Conservation (phyloP, 192 early-diverging fungal genomes). For the Podila minutissima region DNA sequence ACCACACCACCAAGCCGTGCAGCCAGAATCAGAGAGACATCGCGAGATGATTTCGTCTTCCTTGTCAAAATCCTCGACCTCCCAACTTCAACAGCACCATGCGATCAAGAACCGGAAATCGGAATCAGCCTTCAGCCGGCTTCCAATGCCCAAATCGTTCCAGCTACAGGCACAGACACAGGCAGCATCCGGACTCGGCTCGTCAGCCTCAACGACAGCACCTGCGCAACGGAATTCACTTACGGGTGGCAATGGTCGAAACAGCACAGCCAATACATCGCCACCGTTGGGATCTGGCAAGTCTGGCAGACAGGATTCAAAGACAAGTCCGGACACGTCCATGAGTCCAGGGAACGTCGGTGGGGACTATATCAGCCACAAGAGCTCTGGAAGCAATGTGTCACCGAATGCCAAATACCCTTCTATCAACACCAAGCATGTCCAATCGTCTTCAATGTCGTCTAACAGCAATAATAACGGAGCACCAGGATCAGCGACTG, state of each 20-base stretch:
- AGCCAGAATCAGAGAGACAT: neutral
- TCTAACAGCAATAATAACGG: slow-evolving; percentile 4
- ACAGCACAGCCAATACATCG: slow-evolving; percentile 4
- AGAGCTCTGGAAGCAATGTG: neutral
- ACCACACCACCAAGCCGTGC: neutral
- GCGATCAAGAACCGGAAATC: neutral
- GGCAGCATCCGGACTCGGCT: neutral
- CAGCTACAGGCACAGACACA: neutral
- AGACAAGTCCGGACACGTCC: neutral
- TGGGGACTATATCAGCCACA: slow-evolving; percentile 30
- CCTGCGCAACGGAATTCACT: neutral
- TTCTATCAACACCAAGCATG: slow-evolving; percentile 31
- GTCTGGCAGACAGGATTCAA: slow-evolving; percentile 16
- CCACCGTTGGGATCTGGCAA: slow-evolving; percentile 12
- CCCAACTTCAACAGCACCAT: slow-evolving; percentile 1
- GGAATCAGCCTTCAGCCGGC: slow-evolving; percentile 3
- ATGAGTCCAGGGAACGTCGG: neutral
- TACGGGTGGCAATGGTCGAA: neutral
- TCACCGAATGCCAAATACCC: slow-evolving; percentile 13
- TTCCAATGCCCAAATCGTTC: slow-evolving; percentile 1
- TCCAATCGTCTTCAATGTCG: slow-evolving; percentile 5
- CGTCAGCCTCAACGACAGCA: neutral
- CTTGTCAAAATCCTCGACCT: neutral
- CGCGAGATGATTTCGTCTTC: neutral
- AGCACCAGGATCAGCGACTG: slow-evolving; percentile 11